Percentiles rank a stretch among this genome's conserved stretches.
Conservation (phyloP, 805 yeast genomes). For the Hanseniaspora lachancei region DNA sequence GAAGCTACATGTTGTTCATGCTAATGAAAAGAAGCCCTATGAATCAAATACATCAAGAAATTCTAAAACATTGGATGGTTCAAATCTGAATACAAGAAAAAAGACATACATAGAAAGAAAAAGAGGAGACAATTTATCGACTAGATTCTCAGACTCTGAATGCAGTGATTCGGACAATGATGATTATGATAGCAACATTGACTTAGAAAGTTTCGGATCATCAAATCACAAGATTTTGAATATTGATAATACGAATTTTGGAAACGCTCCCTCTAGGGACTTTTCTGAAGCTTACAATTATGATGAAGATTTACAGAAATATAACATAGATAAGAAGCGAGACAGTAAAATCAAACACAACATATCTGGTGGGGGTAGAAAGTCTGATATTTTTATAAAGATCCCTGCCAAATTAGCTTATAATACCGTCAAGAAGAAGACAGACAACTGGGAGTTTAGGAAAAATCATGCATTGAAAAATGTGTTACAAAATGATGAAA, state of each 20-base stretch:
- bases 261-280: background rate
- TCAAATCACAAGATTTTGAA: background rate
- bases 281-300: background rate
- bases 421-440: background rate
- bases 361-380: background rate
- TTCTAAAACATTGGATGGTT: background rate
- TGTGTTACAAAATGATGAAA: background rate
- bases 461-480: background rate
- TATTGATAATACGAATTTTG: background rate
- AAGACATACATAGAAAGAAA: background rate
- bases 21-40: background rate
- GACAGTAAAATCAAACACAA: background rate
- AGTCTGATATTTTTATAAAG: constrained; percentile 3
- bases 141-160: background rate
- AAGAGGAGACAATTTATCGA: background rate
- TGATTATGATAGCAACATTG: background rate
- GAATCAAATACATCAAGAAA: background rate
- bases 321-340: background rate
- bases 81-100: background rate
- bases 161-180: background rate
- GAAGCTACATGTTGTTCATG: background rate
- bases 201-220: background rate
- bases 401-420: constrained; percentile 9
- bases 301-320: background rate
- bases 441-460: constrained; percentile 9